Percentiles rank a stretch among this genome's conserved stretches.
Evolutionary conservation across 192 early-diverging fungal genomes (phyloP).

Genomic region (Lunasporangiospora selenospora): DNA sequence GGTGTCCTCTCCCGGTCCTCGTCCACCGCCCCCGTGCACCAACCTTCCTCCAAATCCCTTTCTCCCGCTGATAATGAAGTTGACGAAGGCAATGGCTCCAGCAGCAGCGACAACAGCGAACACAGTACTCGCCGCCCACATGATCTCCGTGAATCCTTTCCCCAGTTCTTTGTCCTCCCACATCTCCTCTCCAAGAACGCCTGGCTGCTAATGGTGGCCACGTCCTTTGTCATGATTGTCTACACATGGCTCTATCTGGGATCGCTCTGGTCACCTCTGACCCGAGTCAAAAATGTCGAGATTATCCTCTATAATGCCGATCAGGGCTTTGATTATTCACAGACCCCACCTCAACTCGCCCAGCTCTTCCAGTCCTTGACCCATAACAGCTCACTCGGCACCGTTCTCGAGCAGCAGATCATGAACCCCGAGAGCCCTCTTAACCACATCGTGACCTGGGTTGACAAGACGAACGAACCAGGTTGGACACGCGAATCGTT

Average conservation of each 20-base stretch:
- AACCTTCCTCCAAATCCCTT: not conserved
- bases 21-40: conserved; percentile 27
- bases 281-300: conserved; percentile 38
- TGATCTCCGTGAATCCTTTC: conserved; percentile 13
- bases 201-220: conserved; percentile 21
- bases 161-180: conserved; percentile 39
- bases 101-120: no score
- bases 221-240: conserved; percentile 25
- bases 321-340: conserved; percentile 35
- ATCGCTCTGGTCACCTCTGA: conserved; percentile 36
- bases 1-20: conserved; percentile 1
- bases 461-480: conserved; percentile 25
- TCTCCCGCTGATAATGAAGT: not conserved
- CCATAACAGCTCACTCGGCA: conserved; percentile 21
- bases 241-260: conserved; percentile 47
- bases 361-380: conserved; percentile 35
- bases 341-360: conserved; percentile 25
- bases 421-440: conserved; percentile 31
- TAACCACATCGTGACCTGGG: conserved; percentile 35
- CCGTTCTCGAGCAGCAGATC: conserved; percentile 24
- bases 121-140: no score
- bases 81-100: no score
- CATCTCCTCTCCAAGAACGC: conserved; percentile 34
- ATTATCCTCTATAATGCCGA: conserved; percentile 41
- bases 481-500: conserved; percentile 30